Conservation (phyloP, 192 early-diverging fungal genomes). For the Mortierella claussenii region DNA sequence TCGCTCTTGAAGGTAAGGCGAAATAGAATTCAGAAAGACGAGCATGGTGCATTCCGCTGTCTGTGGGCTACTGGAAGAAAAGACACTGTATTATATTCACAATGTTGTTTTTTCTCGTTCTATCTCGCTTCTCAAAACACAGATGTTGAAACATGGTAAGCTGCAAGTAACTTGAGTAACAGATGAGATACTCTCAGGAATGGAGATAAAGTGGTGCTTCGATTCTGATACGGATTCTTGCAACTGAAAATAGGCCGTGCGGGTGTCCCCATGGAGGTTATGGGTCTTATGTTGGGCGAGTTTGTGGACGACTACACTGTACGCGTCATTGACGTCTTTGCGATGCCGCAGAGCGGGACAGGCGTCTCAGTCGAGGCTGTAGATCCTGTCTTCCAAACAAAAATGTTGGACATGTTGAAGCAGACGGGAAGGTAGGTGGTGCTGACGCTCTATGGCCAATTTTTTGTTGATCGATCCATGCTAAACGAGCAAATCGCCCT, state of each 20-base stretch:
- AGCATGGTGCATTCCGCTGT: no score
- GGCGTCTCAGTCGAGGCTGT: slow-evolving; percentile 99
- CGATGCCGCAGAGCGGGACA: slow-evolving; percentile 99
- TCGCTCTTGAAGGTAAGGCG: slow-evolving; percentile 89
- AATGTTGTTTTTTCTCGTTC: no score
- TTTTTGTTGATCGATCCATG: no score
- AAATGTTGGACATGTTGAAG: slow-evolving; percentile 99
- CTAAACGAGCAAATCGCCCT: no score
- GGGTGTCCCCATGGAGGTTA: slow-evolving; percentile 99
- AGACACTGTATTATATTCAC: no score
- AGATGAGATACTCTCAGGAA: no score
- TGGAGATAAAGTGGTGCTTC: background rate
- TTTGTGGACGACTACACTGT: slow-evolving; percentile 99
- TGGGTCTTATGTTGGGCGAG: slow-evolving; percentile 99
- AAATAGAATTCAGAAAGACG: slow-evolving; percentile 2
- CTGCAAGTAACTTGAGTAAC: no score
- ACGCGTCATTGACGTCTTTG: slow-evolving; percentile 99
- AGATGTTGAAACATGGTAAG: no score
- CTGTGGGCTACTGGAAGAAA: no score
- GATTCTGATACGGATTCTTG: no score
- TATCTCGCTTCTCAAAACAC: no score
- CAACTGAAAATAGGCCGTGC: slow-evolving; percentile 91
- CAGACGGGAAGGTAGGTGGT: slow-evolving; percentile 89
- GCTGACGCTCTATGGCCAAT: background rate
- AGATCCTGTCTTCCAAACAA: slow-evolving; percentile 99